These are phyloP conservation scores for Schizosaccharomyces osmophilus DNA, from an alignment of 805 yeast species.

Conservation along the genomic window DNA sequence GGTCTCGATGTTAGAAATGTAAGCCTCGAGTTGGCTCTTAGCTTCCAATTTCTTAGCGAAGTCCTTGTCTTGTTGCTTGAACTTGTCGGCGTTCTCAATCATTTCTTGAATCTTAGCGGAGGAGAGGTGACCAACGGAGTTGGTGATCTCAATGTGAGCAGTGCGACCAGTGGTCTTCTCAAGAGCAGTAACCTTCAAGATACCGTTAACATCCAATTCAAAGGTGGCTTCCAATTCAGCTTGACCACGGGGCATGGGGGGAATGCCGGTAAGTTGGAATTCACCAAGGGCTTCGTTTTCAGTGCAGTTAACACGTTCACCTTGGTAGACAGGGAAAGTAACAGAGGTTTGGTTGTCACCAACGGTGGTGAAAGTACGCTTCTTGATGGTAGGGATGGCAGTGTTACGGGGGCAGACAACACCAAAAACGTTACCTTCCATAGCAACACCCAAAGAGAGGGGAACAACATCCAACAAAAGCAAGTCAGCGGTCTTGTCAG, in stretches of 20 bases:
- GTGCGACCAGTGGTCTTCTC: constrained; percentile 98
- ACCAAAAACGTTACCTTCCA: constrained; percentile 97
- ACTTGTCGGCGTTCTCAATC: constrained; percentile 95
- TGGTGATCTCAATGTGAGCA: constrained; percentile 93
- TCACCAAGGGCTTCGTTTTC: constrained; percentile 96
- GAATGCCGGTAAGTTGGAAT: constrained; percentile 92
- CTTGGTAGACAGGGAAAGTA: constrained; percentile 97
- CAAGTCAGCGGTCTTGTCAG: constrained; percentile 84
- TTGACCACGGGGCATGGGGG: constrained; percentile 97
- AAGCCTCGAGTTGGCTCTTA: constrained; percentile 95
- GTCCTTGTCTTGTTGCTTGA: constrained; percentile 96
- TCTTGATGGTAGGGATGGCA: constrained; percentile 95
- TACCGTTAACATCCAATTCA: constrained; percentile 98
- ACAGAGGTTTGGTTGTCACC: constrained; percentile 98
- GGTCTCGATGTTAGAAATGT: constrained; percentile 85
- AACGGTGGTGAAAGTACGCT: constrained; percentile 95
- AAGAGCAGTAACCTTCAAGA: constrained; percentile 93
- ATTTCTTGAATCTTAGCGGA: constrained; percentile 92
- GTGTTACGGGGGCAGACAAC: constrained; percentile 98
- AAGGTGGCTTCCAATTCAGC: constrained; percentile 97
- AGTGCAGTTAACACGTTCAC: constrained; percentile 96
- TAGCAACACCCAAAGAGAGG: constrained; percentile 96
- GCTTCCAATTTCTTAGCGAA: constrained; percentile 99
- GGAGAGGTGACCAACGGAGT: constrained; percentile 96
- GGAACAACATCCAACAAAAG: constrained; percentile 93